Base-by-base conservation (phyloP, 441 rosid genomes). In the Hura crepitans region DNA sequence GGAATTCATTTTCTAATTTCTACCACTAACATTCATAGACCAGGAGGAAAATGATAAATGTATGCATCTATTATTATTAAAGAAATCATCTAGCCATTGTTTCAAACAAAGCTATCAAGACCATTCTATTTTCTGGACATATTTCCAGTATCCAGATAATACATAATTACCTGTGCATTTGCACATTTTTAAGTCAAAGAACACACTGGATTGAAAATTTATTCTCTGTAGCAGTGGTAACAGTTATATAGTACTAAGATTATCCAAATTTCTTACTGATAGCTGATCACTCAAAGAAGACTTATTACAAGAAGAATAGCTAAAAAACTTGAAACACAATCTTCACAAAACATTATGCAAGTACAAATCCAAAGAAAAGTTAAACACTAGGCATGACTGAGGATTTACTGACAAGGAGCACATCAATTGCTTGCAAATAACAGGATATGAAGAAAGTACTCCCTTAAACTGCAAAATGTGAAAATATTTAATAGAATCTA, bases 391-490 rank as follows among this genome's bases (percentile, higher is more conserved):
- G 43, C 47, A 35, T 23, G 37, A 37, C 11, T 35, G 30, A 50
- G 31, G 25, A 33, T 42, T 35, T 43, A 56, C 5, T 5, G 30
- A n/a, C 18, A 28, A n/a, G 22, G 23, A 55, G 46, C 17, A 31
- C 11, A 51, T 59, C 39, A 43, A 59, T 49, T 12, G 50, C 18
- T 18, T 8, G 27, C 27, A 56, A 39, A 7, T n/a, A 27, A 53
- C 53, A 65, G 14, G 25, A 31, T 33, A 33, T 46, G 2, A 58
- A 46, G 46, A 20, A n/a, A 33, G 18, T 25, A 23, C 42, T 66
- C 65, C 42, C 25, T 11, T n/a, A 60, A 61, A 47, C n/a, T 62
- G 63, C 18, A 68, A 42, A 13, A 20, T 31, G 45, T 65, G 35
- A 25, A 64, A 28, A 60, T 25, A 54, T 50, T 9, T 9, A 46